Conservation (phyloP, 768 basidiomycete genomes). For the Leccinum barrowsii region DNA sequence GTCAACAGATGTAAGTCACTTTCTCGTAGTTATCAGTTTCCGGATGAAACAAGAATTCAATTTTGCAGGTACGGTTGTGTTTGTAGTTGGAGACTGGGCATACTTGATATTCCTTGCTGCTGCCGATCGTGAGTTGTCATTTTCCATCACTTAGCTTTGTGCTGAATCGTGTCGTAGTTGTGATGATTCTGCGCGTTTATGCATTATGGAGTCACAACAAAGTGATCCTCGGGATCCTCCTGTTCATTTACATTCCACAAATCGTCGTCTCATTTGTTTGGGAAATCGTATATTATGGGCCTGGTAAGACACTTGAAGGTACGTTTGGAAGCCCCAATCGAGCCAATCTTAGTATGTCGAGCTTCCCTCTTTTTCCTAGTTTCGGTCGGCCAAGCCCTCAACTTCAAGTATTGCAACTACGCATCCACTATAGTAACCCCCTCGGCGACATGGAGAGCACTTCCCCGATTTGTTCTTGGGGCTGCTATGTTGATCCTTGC, state of each 20-base stretch:
- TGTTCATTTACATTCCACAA: neutral
- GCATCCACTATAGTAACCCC: neutral
- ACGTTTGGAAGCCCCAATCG: neutral
- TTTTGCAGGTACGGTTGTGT: neutral
- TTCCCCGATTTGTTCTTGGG: neutral
- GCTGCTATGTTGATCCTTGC: neutral
- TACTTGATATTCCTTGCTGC: neutral
- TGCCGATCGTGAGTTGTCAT: neutral
- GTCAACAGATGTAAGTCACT: neutral
- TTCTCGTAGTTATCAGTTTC: neutral
- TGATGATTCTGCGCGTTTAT: neutral
- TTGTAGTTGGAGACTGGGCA: neutral
- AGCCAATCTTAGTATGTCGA: neutral
- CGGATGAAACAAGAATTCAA: too few species aligned
- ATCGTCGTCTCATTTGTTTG: neutral
- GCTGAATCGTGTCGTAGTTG: neutral
- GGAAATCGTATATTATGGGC: neutral
- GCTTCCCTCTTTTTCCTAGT: neutral
- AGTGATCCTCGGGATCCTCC: neutral
- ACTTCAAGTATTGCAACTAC: neutral
- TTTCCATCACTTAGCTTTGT: neutral
- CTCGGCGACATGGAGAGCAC: neutral
- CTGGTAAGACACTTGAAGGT: neutral
- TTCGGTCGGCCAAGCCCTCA: neutral
- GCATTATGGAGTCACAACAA: neutral